Conservation (phyloP, 441 rosid species). For the Francoa sonchifolia region DNA sequence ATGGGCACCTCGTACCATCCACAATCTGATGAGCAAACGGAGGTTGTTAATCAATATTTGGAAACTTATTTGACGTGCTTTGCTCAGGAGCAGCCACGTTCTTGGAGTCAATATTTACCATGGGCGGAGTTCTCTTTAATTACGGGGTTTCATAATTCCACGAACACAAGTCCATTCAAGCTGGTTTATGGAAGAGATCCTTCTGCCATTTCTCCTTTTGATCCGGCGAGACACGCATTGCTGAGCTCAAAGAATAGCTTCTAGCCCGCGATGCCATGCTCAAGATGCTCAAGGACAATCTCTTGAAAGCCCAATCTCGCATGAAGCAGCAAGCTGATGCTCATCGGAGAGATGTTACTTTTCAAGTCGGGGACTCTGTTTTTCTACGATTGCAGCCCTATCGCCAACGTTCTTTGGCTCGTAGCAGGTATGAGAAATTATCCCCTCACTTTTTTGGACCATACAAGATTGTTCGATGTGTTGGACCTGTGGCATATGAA, state of each 20-base stretch:
- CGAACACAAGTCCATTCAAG: background rate
- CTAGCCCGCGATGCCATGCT: too few relatives aligned
- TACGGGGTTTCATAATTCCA: background rate
- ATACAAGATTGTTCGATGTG: background rate
- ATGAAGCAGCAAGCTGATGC: slow-evolving; percentile 4
- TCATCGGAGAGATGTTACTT: background rate
- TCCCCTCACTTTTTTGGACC: background rate
- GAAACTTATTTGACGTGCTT: background rate
- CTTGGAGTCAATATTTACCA: too few relatives aligned
- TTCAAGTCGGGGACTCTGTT: background rate
- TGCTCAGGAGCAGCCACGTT: background rate
- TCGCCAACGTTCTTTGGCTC: background rate
- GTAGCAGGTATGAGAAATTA: background rate
- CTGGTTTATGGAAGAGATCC: background rate
- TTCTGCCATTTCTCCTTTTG: background rate
- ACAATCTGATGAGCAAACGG: too few relatives aligned
- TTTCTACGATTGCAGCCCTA: background rate
- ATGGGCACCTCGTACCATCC: background rate
- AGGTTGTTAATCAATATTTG: background rate
- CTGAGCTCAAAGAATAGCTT: too few relatives aligned
- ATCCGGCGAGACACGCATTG: too few relatives aligned
- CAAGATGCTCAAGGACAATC: too few relatives aligned
- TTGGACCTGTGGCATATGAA: background rate
- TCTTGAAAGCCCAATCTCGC: background rate
- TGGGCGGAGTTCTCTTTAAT: background rate